Conservation (phyloP, 2,329 filamentous ascomycete species). For the Ceratocystis harringtonii region DNA sequence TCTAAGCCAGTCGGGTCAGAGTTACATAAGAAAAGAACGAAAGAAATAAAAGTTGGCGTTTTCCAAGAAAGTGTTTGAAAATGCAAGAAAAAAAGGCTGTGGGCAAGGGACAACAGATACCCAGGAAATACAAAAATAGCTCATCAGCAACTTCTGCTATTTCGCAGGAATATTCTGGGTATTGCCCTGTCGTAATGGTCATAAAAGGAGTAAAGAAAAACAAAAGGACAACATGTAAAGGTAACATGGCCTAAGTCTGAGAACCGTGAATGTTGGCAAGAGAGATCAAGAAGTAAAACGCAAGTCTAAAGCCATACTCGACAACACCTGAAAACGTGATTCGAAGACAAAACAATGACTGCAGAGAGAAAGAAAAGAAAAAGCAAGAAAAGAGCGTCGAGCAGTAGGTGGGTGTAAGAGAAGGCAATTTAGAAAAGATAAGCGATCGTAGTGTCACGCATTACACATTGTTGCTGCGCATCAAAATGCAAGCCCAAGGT, state of each 20-base stretch:
- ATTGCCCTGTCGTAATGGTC: constrained; percentile 13
- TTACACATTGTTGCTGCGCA: constrained; percentile 6
- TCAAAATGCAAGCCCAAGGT: constrained; percentile 11
- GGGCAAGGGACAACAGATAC: constrained; percentile 12
- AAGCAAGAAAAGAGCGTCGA: not conserved
- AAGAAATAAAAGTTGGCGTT: not conserved
- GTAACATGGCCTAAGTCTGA: not conserved
- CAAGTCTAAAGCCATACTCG: not conserved
- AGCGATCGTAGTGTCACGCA: not conserved
- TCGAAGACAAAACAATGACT: not conserved
- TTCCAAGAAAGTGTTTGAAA: not conserved
- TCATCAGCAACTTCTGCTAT: not conserved
- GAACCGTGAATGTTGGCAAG: not conserved
- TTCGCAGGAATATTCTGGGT: constrained; percentile 8
- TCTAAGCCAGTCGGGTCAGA: not conserved
- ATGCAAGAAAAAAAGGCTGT: constrained; percentile 13
- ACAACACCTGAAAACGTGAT: constrained; percentile 2
- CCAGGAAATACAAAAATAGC: constrained; percentile 12
- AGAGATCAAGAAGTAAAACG: not conserved
- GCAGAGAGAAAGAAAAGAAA: not conserved
- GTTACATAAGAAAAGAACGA: not conserved
- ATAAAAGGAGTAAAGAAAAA: constrained; percentile 9
- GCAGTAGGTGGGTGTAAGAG: not conserved
- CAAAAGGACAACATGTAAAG: not conserved
- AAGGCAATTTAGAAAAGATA: not conserved